A percentile compares a stretch with the other conserved stretches of the same genome.
Conservation (phyloP, 108 stramenopile genomes). For the Pseudonitzschia pungens region DNA sequence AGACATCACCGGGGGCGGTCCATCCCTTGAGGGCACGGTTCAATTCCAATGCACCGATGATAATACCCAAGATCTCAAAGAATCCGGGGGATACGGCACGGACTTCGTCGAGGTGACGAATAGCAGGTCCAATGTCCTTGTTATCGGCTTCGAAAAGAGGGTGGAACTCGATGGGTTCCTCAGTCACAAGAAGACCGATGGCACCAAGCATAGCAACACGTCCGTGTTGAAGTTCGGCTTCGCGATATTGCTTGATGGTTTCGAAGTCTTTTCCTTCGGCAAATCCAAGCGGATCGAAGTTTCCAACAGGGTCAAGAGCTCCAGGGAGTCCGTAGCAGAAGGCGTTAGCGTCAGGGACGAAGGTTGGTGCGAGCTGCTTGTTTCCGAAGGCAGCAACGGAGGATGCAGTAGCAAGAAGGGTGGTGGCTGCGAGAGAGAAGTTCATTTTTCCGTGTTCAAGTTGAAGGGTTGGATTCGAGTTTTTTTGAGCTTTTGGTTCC, state of each 20-base stretch:
- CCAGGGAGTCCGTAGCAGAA: slow-evolving; percentile 43
- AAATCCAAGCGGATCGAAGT: slow-evolving; percentile 64
- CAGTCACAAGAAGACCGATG: slow-evolving; percentile 67
- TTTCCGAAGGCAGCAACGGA: slow-evolving; percentile 24
- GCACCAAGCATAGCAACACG: slow-evolving; percentile 76
- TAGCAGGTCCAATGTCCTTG: slow-evolving; percentile 47
- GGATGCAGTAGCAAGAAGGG: slow-evolving; percentile 41
- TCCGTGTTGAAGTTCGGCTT: slow-evolving; percentile 81
- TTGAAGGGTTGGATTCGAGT: slow-evolving; percentile 2
- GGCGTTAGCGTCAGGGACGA: slow-evolving; percentile 18
- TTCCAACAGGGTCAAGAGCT: slow-evolving; percentile 45
- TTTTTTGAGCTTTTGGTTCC: slow-evolving; percentile 2
- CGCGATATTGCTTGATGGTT: slow-evolving; percentile 78
- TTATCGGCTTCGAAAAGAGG: slow-evolving; percentile 69
- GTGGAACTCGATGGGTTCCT: slow-evolving; percentile 57
- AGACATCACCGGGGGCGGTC: slow-evolving; percentile 58
- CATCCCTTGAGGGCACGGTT: slow-evolving; percentile 65
- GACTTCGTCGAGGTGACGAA: slow-evolving; percentile 48
- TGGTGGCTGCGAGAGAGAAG: slow-evolving; percentile 26
- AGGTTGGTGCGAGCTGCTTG: slow-evolving; percentile 13
- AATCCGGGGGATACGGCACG: slow-evolving; percentile 47
- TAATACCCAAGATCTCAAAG: slow-evolving; percentile 53
- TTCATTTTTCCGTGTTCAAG: too few species aligned
- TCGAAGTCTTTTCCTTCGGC: slow-evolving; percentile 54
- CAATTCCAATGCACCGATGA: slow-evolving; percentile 60